Evolutionary conservation across 2,329 filamentous ascomycete genomes (phyloP), one percentile per base, ranked within the genome.

Genomic region (Laburnicola sp.): DNA sequence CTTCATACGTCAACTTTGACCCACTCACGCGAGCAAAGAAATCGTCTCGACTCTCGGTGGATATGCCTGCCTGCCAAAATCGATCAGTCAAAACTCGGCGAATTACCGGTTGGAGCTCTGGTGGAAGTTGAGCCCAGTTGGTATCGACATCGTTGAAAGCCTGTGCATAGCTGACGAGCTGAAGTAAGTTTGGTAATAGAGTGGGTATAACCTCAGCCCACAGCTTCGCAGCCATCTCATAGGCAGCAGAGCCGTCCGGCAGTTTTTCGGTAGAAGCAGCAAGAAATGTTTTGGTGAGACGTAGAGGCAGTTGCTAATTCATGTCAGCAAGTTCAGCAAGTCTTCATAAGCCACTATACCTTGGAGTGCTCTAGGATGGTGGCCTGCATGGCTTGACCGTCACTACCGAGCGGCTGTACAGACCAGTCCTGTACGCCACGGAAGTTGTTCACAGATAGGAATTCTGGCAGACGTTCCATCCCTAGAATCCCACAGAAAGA

Each of bases 41-140:
- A 51, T 97, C 93, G 56, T 97, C 94, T 70, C 94, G 91, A 63
- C 90, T 97, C 25, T 96, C 94, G 55, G 87, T 89, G 0, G 94
- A 97, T 44, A 99, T 99, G 7, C 94, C 94, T 5, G 92, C 91
- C 77, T 99, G 94, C 94, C 94, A 99, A 71, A 99, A 99, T 23
- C 94, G 83, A 73, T 99, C 94, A 10, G 91, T 96, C 22, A 99
- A 77, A 21, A 97, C 91, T 22, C 89, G 84, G 37, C 85, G 83
- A 34, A 97, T 88, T 45, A 96, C 84, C 4, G 81, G 76, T 51
- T 86, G 86, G 79, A 95, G 87, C 36, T 95, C 90, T 8, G 78
- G 71, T 1, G 91, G 87, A 11, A 96, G 75, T 28, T 86, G 83
- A 7, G 81, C 79, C 93, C 94, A 99, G 66, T 91, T 95, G 50